Base-by-base conservation (phyloP, 257 asterid genomes). In the Cruciata laevipes region DNA sequence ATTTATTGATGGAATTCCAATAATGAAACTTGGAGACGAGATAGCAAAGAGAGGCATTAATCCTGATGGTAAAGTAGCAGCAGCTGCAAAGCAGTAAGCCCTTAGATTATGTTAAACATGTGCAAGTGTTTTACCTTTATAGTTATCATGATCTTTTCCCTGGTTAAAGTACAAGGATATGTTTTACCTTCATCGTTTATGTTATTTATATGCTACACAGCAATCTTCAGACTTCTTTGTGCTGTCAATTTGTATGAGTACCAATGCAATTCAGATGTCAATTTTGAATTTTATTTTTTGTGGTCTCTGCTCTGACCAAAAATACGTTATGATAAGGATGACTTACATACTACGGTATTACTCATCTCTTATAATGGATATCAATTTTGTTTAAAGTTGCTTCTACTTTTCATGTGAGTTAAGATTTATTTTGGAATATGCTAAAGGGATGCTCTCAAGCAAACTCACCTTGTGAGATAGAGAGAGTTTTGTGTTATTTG, bases 1-100 rank as follows among this genome's bases (percentile, higher is more conserved):
- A 74, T 88, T 85, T 71, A 87, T 94, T 67, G 95, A 90, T 67
- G 99, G 99, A 71, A 76, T 85, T 73, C 99, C 99, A 14, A 94
- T 94, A 73, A 79, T 88, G 79, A 90, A 83, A 83, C 90, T 94
- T 66, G 99, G 88, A 69, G 96, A 94, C 71, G 99, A 90, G 84
- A 94, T 94, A 61, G 91, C 86, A 69, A 94, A 85, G 82, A 79
- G 99, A 81, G 99, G 99, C 84, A 79, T 94, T 69, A 82, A 83
- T 76, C 99, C 97, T 71, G 83, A 61, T 81, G 95, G 97, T 79
- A 88, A 85, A 86, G 72, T 87, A 71, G 97, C 99, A 52, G 85
- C 87, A 53, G 89, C 88, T 61, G 96, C 99, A 84, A 94, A 90
- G 86, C 87, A 87, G 99, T 94, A 88, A 94, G 95, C 85, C 71